Conservation (phyloP, 164 flowering plant species). For the Euptelea pleiosperma region DNA sequence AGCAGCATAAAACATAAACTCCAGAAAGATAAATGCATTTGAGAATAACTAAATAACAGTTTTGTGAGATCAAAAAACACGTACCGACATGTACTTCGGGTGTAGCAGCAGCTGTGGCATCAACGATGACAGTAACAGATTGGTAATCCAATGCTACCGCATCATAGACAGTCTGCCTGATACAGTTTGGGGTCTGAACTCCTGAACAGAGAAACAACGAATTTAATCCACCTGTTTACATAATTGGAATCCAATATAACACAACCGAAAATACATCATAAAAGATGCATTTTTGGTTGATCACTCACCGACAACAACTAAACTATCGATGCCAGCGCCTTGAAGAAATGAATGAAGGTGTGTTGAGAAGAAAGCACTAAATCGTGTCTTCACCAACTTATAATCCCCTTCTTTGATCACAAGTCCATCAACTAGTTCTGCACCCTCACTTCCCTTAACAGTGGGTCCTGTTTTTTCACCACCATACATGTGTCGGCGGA, state of each 20-base stretch:
- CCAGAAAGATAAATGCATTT: no score
- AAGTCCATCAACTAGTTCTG: constrained; percentile 81
- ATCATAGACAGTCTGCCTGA: constrained; percentile 92
- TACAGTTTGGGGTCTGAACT: constrained; percentile 97
- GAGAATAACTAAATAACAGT: background rate
- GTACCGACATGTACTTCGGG: constrained; percentile 75
- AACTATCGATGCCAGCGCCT: constrained; percentile 39
- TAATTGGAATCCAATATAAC: background rate
- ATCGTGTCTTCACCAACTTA: constrained; percentile 85
- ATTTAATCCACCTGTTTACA: background rate
- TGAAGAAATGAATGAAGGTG: constrained; percentile 76
- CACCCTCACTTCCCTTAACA: constrained; percentile 63
- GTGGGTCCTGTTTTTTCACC: constrained; percentile 58
- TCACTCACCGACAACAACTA: constrained; percentile 65
- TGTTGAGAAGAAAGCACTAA: constrained; percentile 94
- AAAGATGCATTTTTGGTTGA: background rate
- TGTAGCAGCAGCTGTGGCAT: constrained; percentile 96
- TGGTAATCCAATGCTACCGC: constrained; percentile 84
- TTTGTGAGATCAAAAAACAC: background rate
- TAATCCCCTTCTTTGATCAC: constrained; percentile 71
- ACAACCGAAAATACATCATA: background rate
- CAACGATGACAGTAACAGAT: constrained; percentile 66
- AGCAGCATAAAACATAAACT: no score
- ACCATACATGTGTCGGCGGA: constrained; percentile 62
- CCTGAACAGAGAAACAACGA: constrained; percentile 39